Percentiles rank a stretch among this genome's conserved stretches.
Conservation (phyloP, 2,329 filamentous ascomycete genomes). For the Alternaria hordeiaustralica region DNA sequence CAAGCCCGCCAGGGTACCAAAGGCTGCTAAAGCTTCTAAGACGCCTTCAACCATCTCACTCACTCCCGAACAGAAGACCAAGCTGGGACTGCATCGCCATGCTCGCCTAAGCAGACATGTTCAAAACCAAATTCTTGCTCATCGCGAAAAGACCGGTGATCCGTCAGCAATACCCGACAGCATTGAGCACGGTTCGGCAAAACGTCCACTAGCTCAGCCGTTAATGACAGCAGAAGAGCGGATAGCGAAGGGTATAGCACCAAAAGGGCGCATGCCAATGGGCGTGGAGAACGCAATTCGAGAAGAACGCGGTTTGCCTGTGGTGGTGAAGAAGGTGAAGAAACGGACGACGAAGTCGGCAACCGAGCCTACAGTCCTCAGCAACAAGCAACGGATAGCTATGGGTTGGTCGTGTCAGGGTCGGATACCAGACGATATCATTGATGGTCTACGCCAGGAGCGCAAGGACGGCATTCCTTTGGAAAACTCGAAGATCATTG, state of each 20-base stretch:
- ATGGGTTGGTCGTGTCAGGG: constrained; percentile 34
- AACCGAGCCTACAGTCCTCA: constrained; percentile 30
- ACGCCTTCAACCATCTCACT: constrained; percentile 19
- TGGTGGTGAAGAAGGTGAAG: constrained; percentile 17
- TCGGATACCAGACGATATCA: constrained; percentile 31
- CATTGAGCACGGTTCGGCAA: constrained; percentile 15
- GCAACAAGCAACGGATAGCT: constrained; percentile 32
- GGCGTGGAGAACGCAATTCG: constrained; percentile 33
- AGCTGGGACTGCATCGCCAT: constrained; percentile 30
- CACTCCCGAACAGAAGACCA: constrained; percentile 31
- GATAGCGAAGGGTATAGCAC: constrained; percentile 31
- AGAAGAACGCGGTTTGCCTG: constrained; percentile 28
- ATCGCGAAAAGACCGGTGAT: constrained; percentile 32
- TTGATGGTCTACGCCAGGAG: constrained; percentile 33
- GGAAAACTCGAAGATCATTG: constrained; percentile 25
- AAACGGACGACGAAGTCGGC: constrained; percentile 19
- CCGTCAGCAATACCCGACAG: constrained; percentile 29
- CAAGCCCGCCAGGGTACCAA: not conserved
- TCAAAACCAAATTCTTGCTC: constrained; percentile 34
- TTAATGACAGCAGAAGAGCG: constrained; percentile 40
- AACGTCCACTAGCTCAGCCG: constrained; percentile 13
- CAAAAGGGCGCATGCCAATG: constrained; percentile 32
- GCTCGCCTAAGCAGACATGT: constrained; percentile 33
- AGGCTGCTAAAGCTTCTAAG: not conserved
- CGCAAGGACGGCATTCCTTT: constrained; percentile 24